Base-by-base conservation (phyloP, 2,329 filamentous ascomycete species). In the Fonsecaea erecta region DNA sequence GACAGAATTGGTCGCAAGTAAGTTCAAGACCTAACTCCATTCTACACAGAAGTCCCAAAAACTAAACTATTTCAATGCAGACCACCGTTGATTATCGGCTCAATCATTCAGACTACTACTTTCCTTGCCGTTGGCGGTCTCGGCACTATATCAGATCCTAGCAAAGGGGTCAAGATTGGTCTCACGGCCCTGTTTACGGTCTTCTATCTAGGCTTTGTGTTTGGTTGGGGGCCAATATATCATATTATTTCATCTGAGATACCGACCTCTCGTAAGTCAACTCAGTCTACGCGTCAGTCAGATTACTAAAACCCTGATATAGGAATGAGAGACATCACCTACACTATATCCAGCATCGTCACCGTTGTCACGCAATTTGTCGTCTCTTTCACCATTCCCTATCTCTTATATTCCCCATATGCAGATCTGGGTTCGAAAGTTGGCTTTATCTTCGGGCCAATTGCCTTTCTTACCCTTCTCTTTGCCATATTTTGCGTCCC, bases 371-470 rank as follows among this genome's bases (percentile, higher is more conserved):
- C 73, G 55, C 73, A 78, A 63, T 72, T 65, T 63, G 69, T 74
- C 5, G 73, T 78, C 2, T 74, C 74, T 1, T 79, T 80, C 52
- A 72, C 71, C 9, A 72, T 78, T 12, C 78, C 78, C 0, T 80
- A 80, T 63, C 73, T 79, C 18, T 70, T 77, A 7, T 73, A 78
- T 61, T 69, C 71, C 14, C 74, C 74, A 9, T 77, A 77, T 30
- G 77, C 76, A 2, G 70, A 71, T 30, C 73, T 80, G 8, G 73
- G 74, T 0, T 71, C 74, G 8, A 77, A 77, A 60, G 74, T 78
- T 2, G 77, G 76, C 12, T 78, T 78, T 57, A 75, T 78, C 56
- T 78, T 75, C 51, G 76, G 75, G 2, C 62, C 71, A 21, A 66
- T 75, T 26, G 70, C 73, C 8, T 62, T 73, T 24, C 28, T 65